phyloP scores from a whole-genome alignment of 2,329 filamentous ascomycete genomes.

The Cryoendolithus antarcticus region DNA sequence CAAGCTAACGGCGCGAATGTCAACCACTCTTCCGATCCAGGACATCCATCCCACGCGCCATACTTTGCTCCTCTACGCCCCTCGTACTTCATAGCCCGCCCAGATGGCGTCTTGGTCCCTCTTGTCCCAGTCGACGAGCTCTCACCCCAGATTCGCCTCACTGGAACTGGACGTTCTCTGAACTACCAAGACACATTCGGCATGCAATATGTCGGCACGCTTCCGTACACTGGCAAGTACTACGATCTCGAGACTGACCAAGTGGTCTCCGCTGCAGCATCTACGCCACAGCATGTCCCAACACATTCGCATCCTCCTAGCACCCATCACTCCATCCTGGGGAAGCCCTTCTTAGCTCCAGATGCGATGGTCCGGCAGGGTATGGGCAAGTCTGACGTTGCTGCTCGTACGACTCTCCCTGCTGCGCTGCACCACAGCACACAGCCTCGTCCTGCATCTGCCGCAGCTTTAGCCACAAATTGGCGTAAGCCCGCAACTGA shows the following conservation, averaged over 20 bases:
- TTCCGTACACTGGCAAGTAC: slow-evolving; percentile 13
- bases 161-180: slow-evolving; percentile 25
- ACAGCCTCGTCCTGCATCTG: neutral
- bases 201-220: slow-evolving; percentile 20
- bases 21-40: too few species aligned
- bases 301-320: too few species aligned
- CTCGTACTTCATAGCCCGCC: slow-evolving; percentile 20
- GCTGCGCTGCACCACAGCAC: slow-evolving; percentile 1
- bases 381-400: neutral
- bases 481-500: slow-evolving; percentile 11
- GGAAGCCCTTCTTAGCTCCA: slow-evolving; percentile 12
- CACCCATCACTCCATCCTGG: neutral
- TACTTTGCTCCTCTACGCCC: too few species aligned
- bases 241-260: slow-evolving; percentile 13
- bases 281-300: neutral
- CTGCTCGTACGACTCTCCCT: slow-evolving; percentile 3
- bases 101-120: slow-evolving; percentile 24
- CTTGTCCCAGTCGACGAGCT: slow-evolving; percentile 33
- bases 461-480: slow-evolving; percentile 12
- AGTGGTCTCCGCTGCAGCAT: neutral
- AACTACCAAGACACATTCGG: slow-evolving; percentile 17
- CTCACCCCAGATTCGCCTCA: slow-evolving; percentile 25
- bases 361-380: slow-evolving; percentile 13
- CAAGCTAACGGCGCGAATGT: too few species aligned
- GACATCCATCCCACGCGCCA: too few species aligned